Conservation (phyloP, 2,329 filamentous ascomycete species). For the Thielaviopsis euricoi region DNA sequence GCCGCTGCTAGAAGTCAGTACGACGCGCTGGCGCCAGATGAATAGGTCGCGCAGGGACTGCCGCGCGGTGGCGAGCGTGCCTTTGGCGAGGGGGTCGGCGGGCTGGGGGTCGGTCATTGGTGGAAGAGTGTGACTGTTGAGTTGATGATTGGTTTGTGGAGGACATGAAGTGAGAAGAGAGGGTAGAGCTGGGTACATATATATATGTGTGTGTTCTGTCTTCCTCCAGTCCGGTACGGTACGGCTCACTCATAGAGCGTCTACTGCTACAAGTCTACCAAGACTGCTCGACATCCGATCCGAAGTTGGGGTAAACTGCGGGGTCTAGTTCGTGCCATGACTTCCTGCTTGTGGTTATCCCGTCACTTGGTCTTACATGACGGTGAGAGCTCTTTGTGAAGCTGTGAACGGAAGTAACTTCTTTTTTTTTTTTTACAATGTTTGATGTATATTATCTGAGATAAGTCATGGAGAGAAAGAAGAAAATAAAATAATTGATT, state of each 20-base stretch:
- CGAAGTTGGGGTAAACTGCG: background rate
- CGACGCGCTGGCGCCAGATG: slow-evolving; percentile 57
- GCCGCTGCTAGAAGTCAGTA: slow-evolving; percentile 46
- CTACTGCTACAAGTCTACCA: too few species aligned
- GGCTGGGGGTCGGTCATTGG: slow-evolving; percentile 21
- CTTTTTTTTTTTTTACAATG: too few species aligned
- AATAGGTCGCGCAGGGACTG: slow-evolving; percentile 50
- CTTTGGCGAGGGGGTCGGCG: slow-evolving; percentile 52
- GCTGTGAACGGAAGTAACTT: too few species aligned
- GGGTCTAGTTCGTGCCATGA: background rate
- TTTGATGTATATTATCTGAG: too few species aligned
- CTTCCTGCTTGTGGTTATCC: background rate
- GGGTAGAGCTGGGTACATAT: slow-evolving; percentile 5
- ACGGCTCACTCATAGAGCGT: too few species aligned
- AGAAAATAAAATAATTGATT: background rate
- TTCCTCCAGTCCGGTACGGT: too few species aligned
- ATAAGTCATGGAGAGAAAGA: too few species aligned
- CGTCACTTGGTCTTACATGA: too few species aligned
- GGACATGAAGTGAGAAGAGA: background rate
- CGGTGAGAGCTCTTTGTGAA: background rate
- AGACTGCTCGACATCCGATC: background rate
- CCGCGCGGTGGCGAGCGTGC: slow-evolving; percentile 45
- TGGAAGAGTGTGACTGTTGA: background rate
- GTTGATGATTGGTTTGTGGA: background rate
- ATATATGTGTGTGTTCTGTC: background rate